phyloP scores from a whole-genome alignment of 345 rosid genomes.

The Microcos paniculata region DNA sequence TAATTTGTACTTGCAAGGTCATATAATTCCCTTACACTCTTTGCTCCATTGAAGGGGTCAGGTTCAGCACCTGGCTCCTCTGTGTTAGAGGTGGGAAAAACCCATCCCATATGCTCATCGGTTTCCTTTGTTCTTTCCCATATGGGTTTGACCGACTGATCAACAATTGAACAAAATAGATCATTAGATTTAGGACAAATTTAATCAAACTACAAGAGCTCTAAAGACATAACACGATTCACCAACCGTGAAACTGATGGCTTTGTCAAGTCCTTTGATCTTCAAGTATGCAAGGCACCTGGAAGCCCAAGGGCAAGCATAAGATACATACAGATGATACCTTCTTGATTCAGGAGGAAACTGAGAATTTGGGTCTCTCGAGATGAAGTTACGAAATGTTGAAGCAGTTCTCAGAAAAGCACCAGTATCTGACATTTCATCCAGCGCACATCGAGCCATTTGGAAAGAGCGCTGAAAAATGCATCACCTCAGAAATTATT shows the following conservation, averaged over 20 bases:
- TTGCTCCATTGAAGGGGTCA: conserved; percentile 69
- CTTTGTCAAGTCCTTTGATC: conserved; percentile 80
- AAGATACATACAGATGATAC: conserved; percentile 89
- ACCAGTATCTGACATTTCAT: conserved; percentile 73
- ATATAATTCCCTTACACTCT: conserved; percentile 73
- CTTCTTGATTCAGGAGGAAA: conserved; percentile 84
- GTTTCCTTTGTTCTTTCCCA: conserved; percentile 87
- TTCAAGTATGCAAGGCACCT: conserved; percentile 81
- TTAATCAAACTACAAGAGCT: background rate
- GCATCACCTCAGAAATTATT: conserved; percentile 4
- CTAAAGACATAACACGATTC: background rate
- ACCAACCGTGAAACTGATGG: conserved; percentile 77
- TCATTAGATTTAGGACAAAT: background rate
- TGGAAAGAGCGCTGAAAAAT: conserved; percentile 28
- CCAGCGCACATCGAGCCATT: conserved; percentile 82
- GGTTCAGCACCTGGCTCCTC: conserved; percentile 83
- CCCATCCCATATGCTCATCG: conserved; percentile 94
- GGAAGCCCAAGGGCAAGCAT: conserved; percentile 98
- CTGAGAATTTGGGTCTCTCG: conserved; percentile 53
- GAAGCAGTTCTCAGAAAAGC: conserved; percentile 80
- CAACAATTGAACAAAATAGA: conserved; percentile 14
- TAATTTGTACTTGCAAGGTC: conserved; percentile 80
- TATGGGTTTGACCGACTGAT: conserved; percentile 73
- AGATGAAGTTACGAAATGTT: conserved; percentile 72
- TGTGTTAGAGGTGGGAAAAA: conserved; percentile 54